Evolutionary conservation across 164 flowering plant genomes (phyloP), one percentile per base, ranked within the genome.

Genomic region (Stephania japonica): DNA sequence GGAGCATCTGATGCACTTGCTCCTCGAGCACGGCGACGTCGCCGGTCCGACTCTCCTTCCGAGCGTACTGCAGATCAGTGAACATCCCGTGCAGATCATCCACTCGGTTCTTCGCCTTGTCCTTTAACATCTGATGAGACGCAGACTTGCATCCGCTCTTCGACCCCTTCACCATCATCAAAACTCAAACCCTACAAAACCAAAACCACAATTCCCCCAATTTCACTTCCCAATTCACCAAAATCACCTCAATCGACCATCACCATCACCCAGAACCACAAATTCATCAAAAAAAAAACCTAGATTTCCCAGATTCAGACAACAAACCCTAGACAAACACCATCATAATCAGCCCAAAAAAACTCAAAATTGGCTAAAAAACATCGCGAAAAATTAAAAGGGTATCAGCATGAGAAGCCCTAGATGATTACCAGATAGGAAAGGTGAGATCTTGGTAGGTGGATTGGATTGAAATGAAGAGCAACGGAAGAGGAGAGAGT

Each of bases 1-100:
- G 86, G 43, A 96, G 88, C 97, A 93, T 92, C 88, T 87, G 97
- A 80, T 96, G 90, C 38, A 96, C 97, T 80, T 93, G 97, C 82
- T 96, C 99, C 78, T 93, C 98, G 24, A 92, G 87, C 47, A 93
- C 81, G 0, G 89, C 84, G 0, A 76, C 90, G 78, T 92, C 97
- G 32, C 78, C 71, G 0, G 83, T 13, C 5, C 97, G 91, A 79
- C 97, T 92, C 85, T 91, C 97, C 83, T 90, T 91, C 85, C 98
- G 79, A 0, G 99, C 99, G 42, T 79, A 88, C 77, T 92, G 99
- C 72, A 96, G 90, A 86, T 92, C 90, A 64, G 81, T 76, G 80
- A 96, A 88, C 85, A 93, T 84, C 23, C 91, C 89, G 42, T 93
- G 98, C 38, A 96, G 88, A 81, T 90, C 97, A 84, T 96, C 97